Conservation (phyloP, 1,284 basidiomycete genomes). For the Anthracocystis setariae region DNA sequence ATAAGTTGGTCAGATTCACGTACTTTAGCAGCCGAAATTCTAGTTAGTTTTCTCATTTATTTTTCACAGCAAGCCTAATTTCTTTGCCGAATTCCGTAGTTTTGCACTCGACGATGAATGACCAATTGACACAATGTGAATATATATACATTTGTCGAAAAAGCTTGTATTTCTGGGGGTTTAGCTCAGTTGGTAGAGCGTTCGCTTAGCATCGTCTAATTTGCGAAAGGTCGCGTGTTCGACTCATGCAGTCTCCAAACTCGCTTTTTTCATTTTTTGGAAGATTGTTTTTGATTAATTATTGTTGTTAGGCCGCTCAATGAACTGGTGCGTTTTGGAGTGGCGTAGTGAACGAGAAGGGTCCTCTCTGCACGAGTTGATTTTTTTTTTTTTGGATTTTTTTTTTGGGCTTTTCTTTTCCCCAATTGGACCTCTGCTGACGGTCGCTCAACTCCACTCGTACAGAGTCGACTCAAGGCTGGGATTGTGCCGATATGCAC, state of each 20-base stretch:
- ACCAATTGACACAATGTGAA: no score
- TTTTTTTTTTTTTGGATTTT: conserved; percentile 5
- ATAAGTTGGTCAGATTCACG: no score
- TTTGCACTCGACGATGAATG: background rate
- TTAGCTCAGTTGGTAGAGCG: conserved; percentile 59
- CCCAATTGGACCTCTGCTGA: no score
- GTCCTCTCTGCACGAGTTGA: conserved; percentile 1
- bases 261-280: background rate
- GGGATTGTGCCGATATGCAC: conserved; percentile 5
- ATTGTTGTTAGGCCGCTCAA: background rate
- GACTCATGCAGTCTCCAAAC: conserved; percentile 57
- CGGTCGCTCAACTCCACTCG: conserved; percentile 21
- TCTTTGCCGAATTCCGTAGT: conserved; percentile 17
- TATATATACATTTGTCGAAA: no score
- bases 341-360: conserved; percentile 3
- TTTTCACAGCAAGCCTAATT: conserved; percentile 3
- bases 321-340: no score
- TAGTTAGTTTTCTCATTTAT: background rate
- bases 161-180: conserved; percentile 32
- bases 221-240: conserved; percentile 57
- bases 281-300: conserved; percentile 1
- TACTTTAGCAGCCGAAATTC: no score
- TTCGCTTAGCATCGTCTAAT: conserved; percentile 51
- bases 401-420: no score
- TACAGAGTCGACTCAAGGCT: background rate